Evolutionary conservation across 2,329 filamentous ascomycete species (phyloP), one percentile per base, ranked within the genome.

Genomic region (Amauroascus verrucosus): DNA sequence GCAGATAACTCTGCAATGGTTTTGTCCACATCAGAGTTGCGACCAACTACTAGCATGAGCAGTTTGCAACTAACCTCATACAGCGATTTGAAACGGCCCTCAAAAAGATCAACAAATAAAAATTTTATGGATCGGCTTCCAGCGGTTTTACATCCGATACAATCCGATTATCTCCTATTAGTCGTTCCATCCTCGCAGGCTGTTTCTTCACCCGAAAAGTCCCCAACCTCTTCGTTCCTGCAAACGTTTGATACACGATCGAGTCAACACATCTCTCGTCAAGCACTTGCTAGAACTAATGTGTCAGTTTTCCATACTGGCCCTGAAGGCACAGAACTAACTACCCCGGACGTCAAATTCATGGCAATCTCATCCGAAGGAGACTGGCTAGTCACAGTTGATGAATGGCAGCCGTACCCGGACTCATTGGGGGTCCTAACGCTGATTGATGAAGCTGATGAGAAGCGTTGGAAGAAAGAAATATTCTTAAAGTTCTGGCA

Each of bases 1-100:
- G 87, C 89, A 26, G 91, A 97, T 67, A 98, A 98, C 69, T 95
- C 89, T 1, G 77, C 85, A 52, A 91, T 97, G 78, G 77, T 96
- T 6, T 69, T 98, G 14, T 95, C 91, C 1, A 96, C 93, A 2
- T 82, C 88, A 11, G 90, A 97, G 67, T 77, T 97, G 67, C 83
- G 85, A 64, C 88, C 93, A 3, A 88, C 84, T 14, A 81, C 86
- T 16, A 93, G 89, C 62, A 80, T 96, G 55, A 84, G 86, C 18
- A 89, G 91, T 1, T 80, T 97, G 40, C 90, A 96, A 67, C 51
- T 72, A 24, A 64, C 61, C 18, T 70, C 75, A 5, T 24, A 28
- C 14, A 38, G 26, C 13, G 53, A 48, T 35, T 14, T 45, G 20
- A 51, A 54, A 33, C 28, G 22, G 14, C 20, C 40, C 11, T 13